Evolutionary conservation across 2,329 filamentous ascomycete genomes (phyloP), one percentile per base, ranked within the genome.

Genomic region (Arthrobotrys entomopaga): DNA sequence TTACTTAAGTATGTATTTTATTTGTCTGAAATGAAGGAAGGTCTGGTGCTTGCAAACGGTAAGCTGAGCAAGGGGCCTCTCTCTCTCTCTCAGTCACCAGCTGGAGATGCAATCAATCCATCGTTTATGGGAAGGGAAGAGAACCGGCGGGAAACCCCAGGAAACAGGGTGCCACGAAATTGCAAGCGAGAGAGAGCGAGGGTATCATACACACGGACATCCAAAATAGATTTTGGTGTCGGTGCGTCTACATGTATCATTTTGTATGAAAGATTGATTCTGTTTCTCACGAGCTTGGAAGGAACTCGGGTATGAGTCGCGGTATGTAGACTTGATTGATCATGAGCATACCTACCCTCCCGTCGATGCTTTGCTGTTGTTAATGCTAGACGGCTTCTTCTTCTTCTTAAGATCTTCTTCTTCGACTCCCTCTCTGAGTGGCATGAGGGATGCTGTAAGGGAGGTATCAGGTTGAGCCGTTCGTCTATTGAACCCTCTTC

Each of bases 381-480:
- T n/a, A 26, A 34, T 46, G 26, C 16, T 43, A 46, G 22, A 22
- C 46, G 42, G 60, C 49, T 56, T 38, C 61, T 56, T 50, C 50
- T 24, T 38, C 43, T n/a, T n/a, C n/a, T n/a, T n/a, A n/a, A n/a
- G n/a, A n/a, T n/a, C 49, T 56, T 38, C 61, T 56, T 50, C 50
- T 24, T 38, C 43, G 24, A 16, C 48, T 52, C 49, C 38, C 20
- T 34, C 38, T 63, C 26, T 57, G 61, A 49, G 26, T 66, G 63
- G 63, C 54, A 66, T 66, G 53, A 59, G 42, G 54, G 42, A 22
- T 59, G 29, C 40, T 65, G 60, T 53, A 73, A 65, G 67, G 67
- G 67, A 73, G 67, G 67, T 73, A 24, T 65, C 67, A 73, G 20
- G 54, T 61, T 73, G 60, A 73, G 67, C 67, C 67, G 67, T 73